These are phyloP conservation scores for Avena atlantica DNA, from an alignment of 176 grass and related monocot genomes.

Conservation along the genomic window DNA sequence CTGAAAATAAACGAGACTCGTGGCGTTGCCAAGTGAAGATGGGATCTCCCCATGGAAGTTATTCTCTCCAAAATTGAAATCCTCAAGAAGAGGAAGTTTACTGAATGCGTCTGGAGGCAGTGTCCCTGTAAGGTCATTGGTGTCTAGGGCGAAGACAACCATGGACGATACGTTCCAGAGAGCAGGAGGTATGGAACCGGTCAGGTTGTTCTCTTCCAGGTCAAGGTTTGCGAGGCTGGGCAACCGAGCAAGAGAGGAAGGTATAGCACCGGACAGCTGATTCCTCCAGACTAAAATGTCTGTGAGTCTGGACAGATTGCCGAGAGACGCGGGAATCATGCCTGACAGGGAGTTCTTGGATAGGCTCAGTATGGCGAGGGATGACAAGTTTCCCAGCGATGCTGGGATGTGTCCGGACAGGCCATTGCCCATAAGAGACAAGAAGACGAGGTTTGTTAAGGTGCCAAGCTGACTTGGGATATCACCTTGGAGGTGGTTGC, in stretches of 20 bases:
- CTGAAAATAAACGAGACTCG: conserved; percentile 21
- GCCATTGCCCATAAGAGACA: background rate
- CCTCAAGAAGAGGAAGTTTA: conserved; percentile 6
- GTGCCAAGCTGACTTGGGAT: conserved; percentile 13
- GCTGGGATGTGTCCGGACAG: background rate
- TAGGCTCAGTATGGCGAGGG: background rate
- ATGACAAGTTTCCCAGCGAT: background rate
- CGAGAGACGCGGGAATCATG: background rate
- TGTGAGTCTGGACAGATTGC: conserved; percentile 21
- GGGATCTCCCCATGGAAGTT: conserved; percentile 39
- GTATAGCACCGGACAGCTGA: conserved; percentile 13
- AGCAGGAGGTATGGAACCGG: conserved; percentile 28
- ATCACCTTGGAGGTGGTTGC: conserved; percentile 27
- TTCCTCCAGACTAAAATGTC: background rate
- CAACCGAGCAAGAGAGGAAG: conserved; percentile 21
- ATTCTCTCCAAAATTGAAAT: conserved; percentile 2
- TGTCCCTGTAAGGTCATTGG: conserved; percentile 21
- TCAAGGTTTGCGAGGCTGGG: background rate
- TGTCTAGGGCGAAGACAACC: background rate
- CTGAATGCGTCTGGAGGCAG: conserved; percentile 13
- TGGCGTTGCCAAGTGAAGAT: conserved; percentile 41
- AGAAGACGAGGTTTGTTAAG: background rate
- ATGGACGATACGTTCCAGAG: conserved; percentile 44
- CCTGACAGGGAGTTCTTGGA: conserved; percentile 24
- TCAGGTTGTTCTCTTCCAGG: conserved; percentile 6